Percentiles rank a stretch among this genome's conserved stretches.
Evolutionary conservation across 2,329 filamentous ascomycete species (phyloP).

Genomic region (Monosporascus ibericus): DNA sequence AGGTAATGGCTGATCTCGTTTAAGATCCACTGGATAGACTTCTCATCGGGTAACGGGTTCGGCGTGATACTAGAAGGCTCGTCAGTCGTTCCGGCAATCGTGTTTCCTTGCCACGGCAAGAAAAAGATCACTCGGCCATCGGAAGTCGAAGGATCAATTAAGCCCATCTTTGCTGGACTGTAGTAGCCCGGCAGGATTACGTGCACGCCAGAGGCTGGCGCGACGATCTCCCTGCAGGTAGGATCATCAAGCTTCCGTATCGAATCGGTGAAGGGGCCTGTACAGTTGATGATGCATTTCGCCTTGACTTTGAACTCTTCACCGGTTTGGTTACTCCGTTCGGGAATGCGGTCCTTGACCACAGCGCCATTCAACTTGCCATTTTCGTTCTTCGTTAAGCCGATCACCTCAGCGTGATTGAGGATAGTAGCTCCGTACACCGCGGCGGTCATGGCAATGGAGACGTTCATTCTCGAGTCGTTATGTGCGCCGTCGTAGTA

Average conservation of each 20-base stretch:
- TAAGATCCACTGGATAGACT: slow-evolving; percentile 84
- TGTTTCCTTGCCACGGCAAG: slow-evolving; percentile 88
- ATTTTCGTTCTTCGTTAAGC: slow-evolving; percentile 65
- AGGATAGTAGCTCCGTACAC: slow-evolving; percentile 77
- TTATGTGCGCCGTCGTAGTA: slow-evolving; percentile 94
- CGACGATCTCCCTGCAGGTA: slow-evolving; percentile 68
- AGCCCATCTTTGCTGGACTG: slow-evolving; percentile 77
- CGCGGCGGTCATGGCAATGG: slow-evolving; percentile 81
- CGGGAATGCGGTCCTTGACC: slow-evolving; percentile 64
- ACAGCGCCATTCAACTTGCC: slow-evolving; percentile 69
- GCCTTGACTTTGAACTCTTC: slow-evolving; percentile 67
- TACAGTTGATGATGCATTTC: slow-evolving; percentile 82
- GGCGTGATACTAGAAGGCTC: slow-evolving; percentile 65
- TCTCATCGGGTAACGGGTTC: slow-evolving; percentile 72
- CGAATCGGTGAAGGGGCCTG: slow-evolving; percentile 79
- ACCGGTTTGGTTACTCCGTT: slow-evolving; percentile 54
- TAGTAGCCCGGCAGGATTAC: slow-evolving; percentile 84
- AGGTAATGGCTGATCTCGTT: slow-evolving; percentile 78
- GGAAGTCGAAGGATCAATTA: slow-evolving; percentile 80
- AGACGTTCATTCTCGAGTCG: slow-evolving; percentile 88
- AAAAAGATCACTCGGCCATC: slow-evolving; percentile 91
- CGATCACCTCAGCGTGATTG: slow-evolving; percentile 77
- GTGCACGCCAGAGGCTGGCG: slow-evolving; percentile 79
- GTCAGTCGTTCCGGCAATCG: slow-evolving; percentile 84
- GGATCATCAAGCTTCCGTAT: slow-evolving; percentile 82